Evolutionary conservation across 164 flowering plant species (phyloP).

Genomic region (Echeveria elegans): DNA sequence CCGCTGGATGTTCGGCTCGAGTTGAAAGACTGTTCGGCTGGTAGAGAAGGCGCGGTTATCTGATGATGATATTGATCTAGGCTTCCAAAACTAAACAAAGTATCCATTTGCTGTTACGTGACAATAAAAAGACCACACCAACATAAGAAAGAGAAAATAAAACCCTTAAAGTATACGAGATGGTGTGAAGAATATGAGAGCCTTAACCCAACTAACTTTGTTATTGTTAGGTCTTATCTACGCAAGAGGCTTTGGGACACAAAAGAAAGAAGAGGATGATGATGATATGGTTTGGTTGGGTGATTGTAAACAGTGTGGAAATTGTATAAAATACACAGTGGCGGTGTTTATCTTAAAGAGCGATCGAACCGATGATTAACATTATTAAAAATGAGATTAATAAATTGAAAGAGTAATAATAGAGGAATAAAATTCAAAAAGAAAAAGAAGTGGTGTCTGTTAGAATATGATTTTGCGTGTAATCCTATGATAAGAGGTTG

Average conservation of each 20-base stretch:
- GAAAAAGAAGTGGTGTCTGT: not conserved
- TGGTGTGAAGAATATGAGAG: not conserved
- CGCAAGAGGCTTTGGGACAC: constrained; percentile 3
- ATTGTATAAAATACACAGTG: not conserved
- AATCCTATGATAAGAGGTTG: not conserved
- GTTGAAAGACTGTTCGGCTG: constrained; percentile 55
- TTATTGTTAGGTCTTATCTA: not conserved
- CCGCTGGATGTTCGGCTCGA: constrained; percentile 50
- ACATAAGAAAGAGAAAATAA: not conserved
- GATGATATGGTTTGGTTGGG: constrained; percentile 5
- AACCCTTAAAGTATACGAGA: not conserved
- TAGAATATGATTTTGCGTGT: constrained; percentile 1
- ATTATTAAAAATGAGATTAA: not conserved
- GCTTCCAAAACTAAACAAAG: constrained; percentile 79
- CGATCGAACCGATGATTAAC: not conserved
- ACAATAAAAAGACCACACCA: constrained; percentile 5
- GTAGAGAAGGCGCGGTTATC: constrained; percentile 8
- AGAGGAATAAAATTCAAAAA: not conserved
- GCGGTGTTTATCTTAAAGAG: not conserved
- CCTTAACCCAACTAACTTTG: constrained; percentile 1
- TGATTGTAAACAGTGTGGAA: not conserved
- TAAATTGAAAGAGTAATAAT: not conserved
- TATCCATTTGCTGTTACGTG: constrained; percentile 51
- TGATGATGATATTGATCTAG: constrained; percentile 20
- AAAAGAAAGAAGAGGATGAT: not conserved